Evolutionary conservation across 306 rosid genomes (phyloP), one percentile per base, ranked within the genome.

Genomic region (Vicia villosa): DNA sequence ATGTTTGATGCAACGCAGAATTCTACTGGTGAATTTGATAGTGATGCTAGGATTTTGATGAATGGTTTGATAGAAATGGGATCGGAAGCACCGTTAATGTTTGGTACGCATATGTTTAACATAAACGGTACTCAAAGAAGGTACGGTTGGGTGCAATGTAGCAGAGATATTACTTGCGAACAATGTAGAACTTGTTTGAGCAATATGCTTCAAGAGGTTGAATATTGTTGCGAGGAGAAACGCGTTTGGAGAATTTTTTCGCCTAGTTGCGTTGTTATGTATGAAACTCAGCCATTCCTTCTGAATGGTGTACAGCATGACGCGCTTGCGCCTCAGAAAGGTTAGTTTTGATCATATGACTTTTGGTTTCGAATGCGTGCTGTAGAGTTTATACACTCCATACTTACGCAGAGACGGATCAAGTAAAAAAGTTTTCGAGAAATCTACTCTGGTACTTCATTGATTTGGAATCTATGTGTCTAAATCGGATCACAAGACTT

Each of bases 91-190:
- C 16, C 68, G 0, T 42, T 73, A 22, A 81, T 77, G 82, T 81
- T 77, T 63, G 85, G 85, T 16, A 81, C 77, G 21, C 79, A 77
- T 5, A 69, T 73, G 85, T 81, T 81, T 14, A 81, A 81, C 22
- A 81, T 77, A 19, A 81, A 81, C 57, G 85, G 85, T 21, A 81
- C 85, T 24, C 85, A 81, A 9, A 81, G 59, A 56, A 77, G 85
- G 62, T 77, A 81, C 64, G 85, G 82, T 0, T 81, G 85, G 85
- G 85, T 81, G 14, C 79, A 81, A 32, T 77, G 85, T 22, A 77
- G 73, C 63, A 73, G 85, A 40, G 85, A 81, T 55, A 73, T 81
- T 56, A 77, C 77, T 13, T 16, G 41, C 16, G 82, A 68, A 60
- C 79, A 77, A 5, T 81, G 85, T 69, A 77, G 79, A 40, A 81